Base-by-base conservation (phyloP, 2,329 filamentous ascomycete genomes). In the Lachnellula occidentalis region DNA sequence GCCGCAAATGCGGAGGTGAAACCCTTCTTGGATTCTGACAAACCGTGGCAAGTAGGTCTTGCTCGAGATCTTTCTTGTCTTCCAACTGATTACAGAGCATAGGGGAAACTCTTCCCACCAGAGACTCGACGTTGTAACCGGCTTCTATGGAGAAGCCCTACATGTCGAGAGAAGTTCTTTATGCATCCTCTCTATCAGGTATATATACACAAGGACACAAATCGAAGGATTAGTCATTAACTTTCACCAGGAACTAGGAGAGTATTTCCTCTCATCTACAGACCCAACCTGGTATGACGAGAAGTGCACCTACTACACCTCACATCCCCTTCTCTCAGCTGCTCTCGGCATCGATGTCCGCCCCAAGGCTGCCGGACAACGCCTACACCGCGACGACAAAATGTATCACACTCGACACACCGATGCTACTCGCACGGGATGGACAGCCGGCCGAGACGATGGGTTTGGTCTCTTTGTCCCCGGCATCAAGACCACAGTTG, bases 51-150 rank as follows among this genome's bases (percentile, higher is more conserved):
- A 41, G 57, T 45, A 22, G 34, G 53, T 47, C 37, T 39, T 39
- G 14, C 12, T 22, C 15, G 19, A 21, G 7, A 12, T 17, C 15
- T 21, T 21, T 14, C 19, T 12, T 17, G 9, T 24, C 22, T 5
- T 5, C 37, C 22, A 15, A 14, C 39, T 58, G n/a, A 27, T 52
- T n/a, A 11, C 21, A 5, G 24, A 39, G 31, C 27, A 17, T 11
- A 55, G 54, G 57, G 57, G 1, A 57, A 60, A 43, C 45, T 59
- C 7, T 59, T 59, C 36, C 57, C 57, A 36, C 57, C 55, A 6
- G 57, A 59, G 24, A 68, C 66, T 2, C 57, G 66, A 41, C 57
- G 66, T 4, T 56, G 63, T 53, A 47, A 64, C 53, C 43, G 65
- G 53, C 27, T 63, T 46, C 12, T 67, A 60, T 54, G 55, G 54